Conservation (phyloP, 2,329 filamentous ascomycete species). For the Colletotrichum eremochloae region DNA sequence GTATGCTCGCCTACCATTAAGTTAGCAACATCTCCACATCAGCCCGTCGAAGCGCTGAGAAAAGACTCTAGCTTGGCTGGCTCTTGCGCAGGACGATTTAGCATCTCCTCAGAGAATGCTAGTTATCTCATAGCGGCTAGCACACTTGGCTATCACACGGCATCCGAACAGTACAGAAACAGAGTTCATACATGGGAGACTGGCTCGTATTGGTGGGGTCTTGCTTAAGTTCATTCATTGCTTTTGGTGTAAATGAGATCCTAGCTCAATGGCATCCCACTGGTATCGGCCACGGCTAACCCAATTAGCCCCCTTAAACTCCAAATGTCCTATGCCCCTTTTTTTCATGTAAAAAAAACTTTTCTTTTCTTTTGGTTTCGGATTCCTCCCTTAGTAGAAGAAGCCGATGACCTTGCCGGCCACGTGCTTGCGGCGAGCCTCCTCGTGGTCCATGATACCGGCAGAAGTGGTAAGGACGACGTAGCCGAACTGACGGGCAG, state of each 20-base stretch:
- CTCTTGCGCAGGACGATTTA: not conserved
- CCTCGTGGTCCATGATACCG: slow-evolving; percentile 99
- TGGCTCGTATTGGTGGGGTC: slow-evolving; percentile 40
- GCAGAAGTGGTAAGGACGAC: slow-evolving; percentile 87
- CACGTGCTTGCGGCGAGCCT: slow-evolving; percentile 89
- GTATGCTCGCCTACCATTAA: not conserved
- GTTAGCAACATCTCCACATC: not conserved
- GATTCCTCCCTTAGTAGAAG: slow-evolving; percentile 82
- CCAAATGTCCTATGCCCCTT: slow-evolving; percentile 53
- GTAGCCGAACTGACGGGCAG: slow-evolving; percentile 99
- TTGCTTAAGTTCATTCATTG: slow-evolving; percentile 51
- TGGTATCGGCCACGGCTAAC: slow-evolving; percentile 54
- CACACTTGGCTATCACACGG: not conserved
- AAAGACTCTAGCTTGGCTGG: not conserved
- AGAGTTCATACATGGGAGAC: slow-evolving; percentile 17
- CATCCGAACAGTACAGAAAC: not conserved
- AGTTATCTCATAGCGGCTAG: not conserved
- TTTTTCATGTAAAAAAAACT: slow-evolving; percentile 43
- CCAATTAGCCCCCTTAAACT: slow-evolving; percentile 51
- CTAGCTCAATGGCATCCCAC: slow-evolving; percentile 48
- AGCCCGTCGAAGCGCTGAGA: not conserved
- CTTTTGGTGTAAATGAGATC: slow-evolving; percentile 51
- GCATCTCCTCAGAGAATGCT: not conserved
- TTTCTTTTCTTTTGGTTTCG: slow-evolving; percentile 42
- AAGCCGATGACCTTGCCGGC: slow-evolving; percentile 99